phyloP scores from a whole-genome alignment of 208 protist genomes.

The Vickermania ingenoplastis region DNA sequence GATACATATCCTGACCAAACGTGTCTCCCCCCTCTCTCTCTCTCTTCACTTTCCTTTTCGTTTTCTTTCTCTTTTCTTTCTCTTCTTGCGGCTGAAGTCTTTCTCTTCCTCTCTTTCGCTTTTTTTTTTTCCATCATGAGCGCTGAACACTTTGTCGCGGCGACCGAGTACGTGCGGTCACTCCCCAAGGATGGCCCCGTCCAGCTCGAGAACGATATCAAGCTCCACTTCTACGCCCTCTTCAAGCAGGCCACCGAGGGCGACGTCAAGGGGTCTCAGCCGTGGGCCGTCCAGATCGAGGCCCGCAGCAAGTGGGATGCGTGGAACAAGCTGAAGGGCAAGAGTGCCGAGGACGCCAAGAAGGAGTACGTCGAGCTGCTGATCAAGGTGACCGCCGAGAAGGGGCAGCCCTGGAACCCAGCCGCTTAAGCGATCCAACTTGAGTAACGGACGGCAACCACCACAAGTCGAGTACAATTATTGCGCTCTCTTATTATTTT shows the following conservation, averaged over 20 bases:
- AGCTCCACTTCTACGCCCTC: conserved; percentile 92
- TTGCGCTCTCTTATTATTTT: background rate
- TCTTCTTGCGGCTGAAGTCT: conserved; percentile 4
- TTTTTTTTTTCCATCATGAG: conserved; percentile 36
- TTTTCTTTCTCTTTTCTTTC: conserved; percentile 10
- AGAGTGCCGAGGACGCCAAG: conserved; percentile 86
- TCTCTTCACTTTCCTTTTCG: conserved; percentile 6
- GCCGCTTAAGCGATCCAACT: too few relatives aligned
- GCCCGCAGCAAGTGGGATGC: conserved; percentile 93
- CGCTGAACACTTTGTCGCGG: conserved; percentile 68
- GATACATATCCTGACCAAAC: too few relatives aligned
- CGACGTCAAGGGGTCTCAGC: conserved; percentile 81
- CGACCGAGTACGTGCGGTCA: conserved; percentile 72
- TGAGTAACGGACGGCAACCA: too few relatives aligned
- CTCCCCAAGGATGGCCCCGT: conserved; percentile 70
- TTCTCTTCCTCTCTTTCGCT: conserved; percentile 1
- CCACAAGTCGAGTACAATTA: background rate
- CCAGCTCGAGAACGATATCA: conserved; percentile 82
- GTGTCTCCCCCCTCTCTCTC: too few relatives aligned
- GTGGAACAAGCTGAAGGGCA: conserved; percentile 87
- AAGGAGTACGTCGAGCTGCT: conserved; percentile 78
- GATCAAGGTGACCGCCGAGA: conserved; percentile 44
- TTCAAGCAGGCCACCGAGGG: conserved; percentile 97
- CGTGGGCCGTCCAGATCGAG: conserved; percentile 89
- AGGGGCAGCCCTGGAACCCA: conserved; percentile 49